Conservation (phyloP, 495 filamentous ascomycete species). For the Penicillium diatomitis region DNA sequence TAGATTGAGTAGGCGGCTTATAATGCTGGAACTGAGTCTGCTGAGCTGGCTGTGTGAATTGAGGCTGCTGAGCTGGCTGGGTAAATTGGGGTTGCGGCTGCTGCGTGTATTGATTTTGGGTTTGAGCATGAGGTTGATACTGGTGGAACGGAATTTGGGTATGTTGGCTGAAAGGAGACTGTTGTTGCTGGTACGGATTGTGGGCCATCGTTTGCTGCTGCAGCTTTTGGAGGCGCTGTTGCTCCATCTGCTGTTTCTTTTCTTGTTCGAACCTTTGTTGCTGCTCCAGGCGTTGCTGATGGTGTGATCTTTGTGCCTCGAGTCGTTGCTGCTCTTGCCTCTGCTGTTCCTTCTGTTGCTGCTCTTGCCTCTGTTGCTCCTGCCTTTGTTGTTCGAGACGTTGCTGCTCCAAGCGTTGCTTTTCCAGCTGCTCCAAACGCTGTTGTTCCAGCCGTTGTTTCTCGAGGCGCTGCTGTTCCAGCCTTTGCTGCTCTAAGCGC, state of each 20-base stretch:
- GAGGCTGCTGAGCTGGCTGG: slow-evolving; percentile 6
- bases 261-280: slow-evolving; percentile 1
- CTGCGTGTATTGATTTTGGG: slow-evolving; percentile 3
- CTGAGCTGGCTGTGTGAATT: slow-evolving; percentile 5
- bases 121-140: slow-evolving; percentile 4
- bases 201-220: slow-evolving; percentile 19
- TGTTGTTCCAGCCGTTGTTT: slow-evolving; percentile 4
- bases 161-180: slow-evolving; percentile 7
- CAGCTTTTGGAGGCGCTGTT: slow-evolving; percentile 8
- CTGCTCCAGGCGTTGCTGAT: slow-evolving; percentile 2
- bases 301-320: not conserved
- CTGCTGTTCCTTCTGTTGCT: slow-evolving; percentile 11
- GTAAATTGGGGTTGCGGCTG: slow-evolving; percentile 5
- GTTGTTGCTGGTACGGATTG: slow-evolving; percentile 16
- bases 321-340: slow-evolving; percentile 7
- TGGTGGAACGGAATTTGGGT: slow-evolving; percentile 6
- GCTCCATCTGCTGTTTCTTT: not conserved
- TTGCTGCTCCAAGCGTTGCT: slow-evolving; percentile 14
- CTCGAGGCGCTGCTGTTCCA: slow-evolving; percentile 2
- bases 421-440: slow-evolving; percentile 12
- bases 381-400: slow-evolving; percentile 1
- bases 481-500: slow-evolving; percentile 9
- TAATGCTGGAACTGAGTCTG: slow-evolving; percentile 16
- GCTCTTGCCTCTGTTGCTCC: slow-evolving; percentile 7
- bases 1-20: slow-evolving; percentile 11